Evolutionary conservation across 2,329 filamentous ascomycete species (phyloP).

Genomic region (Rhinocladiella mackenziei): DNA sequence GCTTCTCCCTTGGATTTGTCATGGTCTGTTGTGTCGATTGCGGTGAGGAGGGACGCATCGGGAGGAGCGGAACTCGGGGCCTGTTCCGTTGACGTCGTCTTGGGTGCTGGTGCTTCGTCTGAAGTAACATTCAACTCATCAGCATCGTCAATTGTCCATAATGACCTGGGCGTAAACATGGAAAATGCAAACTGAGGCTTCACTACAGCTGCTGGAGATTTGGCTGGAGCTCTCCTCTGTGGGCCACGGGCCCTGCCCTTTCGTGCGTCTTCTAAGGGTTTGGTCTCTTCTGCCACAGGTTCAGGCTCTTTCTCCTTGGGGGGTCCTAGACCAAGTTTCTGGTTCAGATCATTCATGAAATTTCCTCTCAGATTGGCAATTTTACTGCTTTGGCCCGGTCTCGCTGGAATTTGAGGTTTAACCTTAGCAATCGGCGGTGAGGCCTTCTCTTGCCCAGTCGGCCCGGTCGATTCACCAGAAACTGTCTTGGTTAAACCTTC

Average conservation of each 20-base stretch:
- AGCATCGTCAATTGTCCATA: conserved; percentile 28
- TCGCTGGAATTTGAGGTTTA: conserved; percentile 79
- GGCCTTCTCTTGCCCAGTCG: conserved; percentile 34
- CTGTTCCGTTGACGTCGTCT: conserved; percentile 55
- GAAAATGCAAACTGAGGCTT: conserved; percentile 16
- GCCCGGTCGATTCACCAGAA: conserved; percentile 41
- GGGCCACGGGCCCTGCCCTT: conserved; percentile 89
- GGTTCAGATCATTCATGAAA: conserved; percentile 91
- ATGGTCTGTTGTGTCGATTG: conserved; percentile 15
- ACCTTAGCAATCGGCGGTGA: conserved; percentile 53
- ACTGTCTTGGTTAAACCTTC: conserved; percentile 36
- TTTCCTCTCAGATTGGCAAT: conserved; percentile 86
- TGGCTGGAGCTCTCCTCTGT: conserved; percentile 65
- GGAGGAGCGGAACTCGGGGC: conserved; percentile 51
- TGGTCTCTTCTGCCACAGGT: conserved; percentile 57
- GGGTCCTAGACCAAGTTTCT: conserved; percentile 81
- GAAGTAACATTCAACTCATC: conserved; percentile 22
- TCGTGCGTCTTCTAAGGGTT: conserved; percentile 79
- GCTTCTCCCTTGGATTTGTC: conserved; percentile 1
- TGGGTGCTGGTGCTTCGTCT: neutral
- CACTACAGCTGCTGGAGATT: conserved; percentile 39
- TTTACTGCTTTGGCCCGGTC: conserved; percentile 70
- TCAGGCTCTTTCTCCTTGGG: conserved; percentile 65
- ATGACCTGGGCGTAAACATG: conserved; percentile 21
- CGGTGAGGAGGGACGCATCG: conserved; percentile 41